Percentiles rank a stretch among this genome's conserved stretches.
Conservation (phyloP, 208 protist species). For the Plasmodiophora brassicae region DNA sequence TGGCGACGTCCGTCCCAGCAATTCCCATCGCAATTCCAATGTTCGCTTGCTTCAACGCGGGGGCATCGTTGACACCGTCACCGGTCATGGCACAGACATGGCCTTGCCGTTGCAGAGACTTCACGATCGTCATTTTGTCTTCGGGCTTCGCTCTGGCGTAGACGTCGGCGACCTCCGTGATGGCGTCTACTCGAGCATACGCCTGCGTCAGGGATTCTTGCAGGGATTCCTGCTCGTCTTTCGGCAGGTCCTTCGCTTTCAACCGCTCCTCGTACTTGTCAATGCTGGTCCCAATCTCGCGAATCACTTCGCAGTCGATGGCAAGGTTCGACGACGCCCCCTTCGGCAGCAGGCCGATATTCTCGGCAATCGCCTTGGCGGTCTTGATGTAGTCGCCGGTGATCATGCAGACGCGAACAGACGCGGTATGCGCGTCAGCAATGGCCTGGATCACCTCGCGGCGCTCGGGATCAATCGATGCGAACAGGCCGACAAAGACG, state of each 20-base stretch:
- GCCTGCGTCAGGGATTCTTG: too few relatives aligned
- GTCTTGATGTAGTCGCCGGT: slow-evolving; percentile 56
- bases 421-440: background rate
- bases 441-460: slow-evolving; percentile 46
- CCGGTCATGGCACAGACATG: slow-evolving; percentile 73
- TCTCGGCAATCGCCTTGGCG: slow-evolving; percentile 52
- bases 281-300: background rate
- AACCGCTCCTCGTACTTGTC: background rate
- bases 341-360: slow-evolving; percentile 37
- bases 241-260: background rate
- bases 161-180: slow-evolving; percentile 35
- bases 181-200: background rate
- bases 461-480: slow-evolving; percentile 38
- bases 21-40: slow-evolving; percentile 93
- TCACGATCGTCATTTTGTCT: slow-evolving; percentile 65
- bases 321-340: background rate
- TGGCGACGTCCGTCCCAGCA: slow-evolving; percentile 88
- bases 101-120: slow-evolving; percentile 50
- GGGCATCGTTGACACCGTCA: slow-evolving; percentile 79
- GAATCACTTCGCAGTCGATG: background rate
- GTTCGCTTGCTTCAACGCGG: slow-evolving; percentile 89
- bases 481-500: slow-evolving; percentile 23
- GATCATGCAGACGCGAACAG: slow-evolving; percentile 52
- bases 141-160: slow-evolving; percentile 57
- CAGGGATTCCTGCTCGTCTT: background rate